Evolutionary conservation across 2,329 filamentous ascomycete species (phyloP).

Genomic region (Cadophora luteo-olivacea): DNA sequence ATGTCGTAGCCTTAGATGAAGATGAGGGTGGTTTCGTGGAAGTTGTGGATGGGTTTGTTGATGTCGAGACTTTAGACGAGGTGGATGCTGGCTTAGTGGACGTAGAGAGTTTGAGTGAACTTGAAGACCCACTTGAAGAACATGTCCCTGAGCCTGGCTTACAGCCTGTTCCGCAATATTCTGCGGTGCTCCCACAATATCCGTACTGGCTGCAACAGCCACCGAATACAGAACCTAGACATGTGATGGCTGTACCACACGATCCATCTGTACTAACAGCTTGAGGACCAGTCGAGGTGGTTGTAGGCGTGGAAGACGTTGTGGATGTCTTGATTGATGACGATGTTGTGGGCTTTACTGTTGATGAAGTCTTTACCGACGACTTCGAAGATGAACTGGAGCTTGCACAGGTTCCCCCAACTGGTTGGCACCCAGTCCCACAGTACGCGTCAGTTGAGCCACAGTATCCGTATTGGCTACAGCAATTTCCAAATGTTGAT

Average conservation of each 20-base stretch:
- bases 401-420: slow-evolving; percentile 24
- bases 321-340: slow-evolving; percentile 15
- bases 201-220: slow-evolving; percentile 44
- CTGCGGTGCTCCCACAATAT: slow-evolving; percentile 43
- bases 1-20: slow-evolving; percentile 5
- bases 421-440: slow-evolving; percentile 41
- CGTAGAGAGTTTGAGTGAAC: slow-evolving; percentile 16
- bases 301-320: slow-evolving; percentile 15
- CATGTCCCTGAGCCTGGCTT: slow-evolving; percentile 32
- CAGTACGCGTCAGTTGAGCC: slow-evolving; percentile 42
- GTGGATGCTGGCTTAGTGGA: slow-evolving; percentile 11
- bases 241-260: slow-evolving; percentile 38
- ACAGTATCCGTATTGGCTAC: slow-evolving; percentile 44
- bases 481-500: slow-evolving; percentile 41
- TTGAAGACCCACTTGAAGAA: slow-evolving; percentile 18
- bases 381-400: slow-evolving; percentile 1
- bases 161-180: slow-evolving; percentile 44
- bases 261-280: slow-evolving; percentile 29
- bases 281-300: slow-evolving; percentile 10
- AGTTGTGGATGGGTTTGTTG: background rate
- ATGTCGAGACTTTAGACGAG: background rate
- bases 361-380: background rate
- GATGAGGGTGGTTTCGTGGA: slow-evolving; percentile 4
- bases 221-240: slow-evolving; percentile 36
- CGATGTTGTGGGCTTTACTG: background rate